Evolutionary conservation across 2,329 filamentous ascomycete species (phyloP).

Genomic region (Cadophora malorum): DNA sequence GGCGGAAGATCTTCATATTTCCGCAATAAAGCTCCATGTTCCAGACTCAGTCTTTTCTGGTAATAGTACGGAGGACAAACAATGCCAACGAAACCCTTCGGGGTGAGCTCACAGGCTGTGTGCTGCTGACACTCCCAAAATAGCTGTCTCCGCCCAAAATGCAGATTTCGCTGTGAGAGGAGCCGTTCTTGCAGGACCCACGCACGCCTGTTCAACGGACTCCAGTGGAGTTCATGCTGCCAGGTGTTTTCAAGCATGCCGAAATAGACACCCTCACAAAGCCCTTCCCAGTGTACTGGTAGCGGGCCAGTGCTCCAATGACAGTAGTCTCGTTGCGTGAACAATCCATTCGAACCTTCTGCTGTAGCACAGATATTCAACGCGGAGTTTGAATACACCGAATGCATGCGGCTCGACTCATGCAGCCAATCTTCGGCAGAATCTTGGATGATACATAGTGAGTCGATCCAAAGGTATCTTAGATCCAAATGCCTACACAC

Average conservation of each 20-base stretch:
- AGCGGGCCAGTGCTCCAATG: not conserved
- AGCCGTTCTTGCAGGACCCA: conserved; percentile 14
- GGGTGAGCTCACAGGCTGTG: conserved; percentile 2
- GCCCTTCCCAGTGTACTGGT: not conserved
- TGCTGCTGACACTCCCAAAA: conserved; percentile 8
- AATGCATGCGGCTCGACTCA: conserved; percentile 15
- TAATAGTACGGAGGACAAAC: not conserved
- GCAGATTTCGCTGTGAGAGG: conserved; percentile 8
- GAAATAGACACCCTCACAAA: not conserved
- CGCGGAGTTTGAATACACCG: not conserved
- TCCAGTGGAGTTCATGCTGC: not conserved
- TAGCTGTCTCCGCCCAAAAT: conserved; percentile 7
- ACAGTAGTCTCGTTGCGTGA: not conserved
- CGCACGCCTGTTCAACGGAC: not conserved
- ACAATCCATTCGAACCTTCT: not conserved
- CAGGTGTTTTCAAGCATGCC: not conserved
- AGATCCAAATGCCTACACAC: not conserved
- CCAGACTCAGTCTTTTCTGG: not conserved
- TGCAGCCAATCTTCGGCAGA: conserved; percentile 13
- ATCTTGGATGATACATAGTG: conserved; percentile 18
- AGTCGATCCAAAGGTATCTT: conserved; percentile 19
- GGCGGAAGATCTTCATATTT: not conserved
- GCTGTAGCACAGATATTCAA: conserved; percentile 11
- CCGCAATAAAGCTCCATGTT: not conserved
- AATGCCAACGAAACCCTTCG: not conserved